Percentiles rank a stretch among this genome's conserved stretches.
phyloP scores from a whole-genome alignment of 164 flowering plant genomes.

The Akebia trifoliata region DNA sequence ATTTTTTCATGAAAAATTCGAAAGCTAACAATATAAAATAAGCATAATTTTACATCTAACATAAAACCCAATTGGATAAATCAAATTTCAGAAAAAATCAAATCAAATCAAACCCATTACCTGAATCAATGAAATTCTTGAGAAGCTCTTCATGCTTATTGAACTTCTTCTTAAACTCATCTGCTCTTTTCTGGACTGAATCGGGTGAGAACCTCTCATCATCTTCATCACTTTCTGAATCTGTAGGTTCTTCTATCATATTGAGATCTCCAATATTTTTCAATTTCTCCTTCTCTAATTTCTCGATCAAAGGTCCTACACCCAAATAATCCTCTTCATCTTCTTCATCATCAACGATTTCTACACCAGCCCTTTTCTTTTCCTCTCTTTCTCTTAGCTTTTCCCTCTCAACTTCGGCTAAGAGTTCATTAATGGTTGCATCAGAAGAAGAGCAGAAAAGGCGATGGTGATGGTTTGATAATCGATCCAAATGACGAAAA shows the following conservation, averaged over 20 bases:
- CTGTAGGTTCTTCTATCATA: constrained; percentile 47
- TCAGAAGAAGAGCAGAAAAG: background rate
- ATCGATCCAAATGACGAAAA: background rate
- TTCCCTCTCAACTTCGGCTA: constrained; percentile 46
- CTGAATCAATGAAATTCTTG: constrained; percentile 20
- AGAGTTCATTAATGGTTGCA: constrained; percentile 46
- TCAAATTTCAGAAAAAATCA: background rate
- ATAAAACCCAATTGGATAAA: background rate
- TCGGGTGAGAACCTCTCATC: constrained; percentile 49
- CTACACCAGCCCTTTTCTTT: constrained; percentile 40
- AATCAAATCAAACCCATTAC: constrained; percentile 5
- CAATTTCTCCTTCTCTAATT: constrained; percentile 50
- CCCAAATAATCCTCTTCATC: constrained; percentile 73
- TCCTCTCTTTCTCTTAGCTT: constrained; percentile 47
- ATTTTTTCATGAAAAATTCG: background rate
- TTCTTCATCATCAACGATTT: constrained; percentile 41
- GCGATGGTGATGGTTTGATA: constrained; percentile 10
- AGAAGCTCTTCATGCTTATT: constrained; percentile 55
- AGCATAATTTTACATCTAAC: background rate
- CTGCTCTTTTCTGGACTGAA: constrained; percentile 23
- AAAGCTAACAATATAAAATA: background rate
- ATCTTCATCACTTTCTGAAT: constrained; percentile 58
- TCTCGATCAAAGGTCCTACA: constrained; percentile 54
- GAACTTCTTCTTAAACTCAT: constrained; percentile 49
- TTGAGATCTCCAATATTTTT: constrained; percentile 23